These are phyloP conservation scores for Rhododendron mucronatum DNA, from an alignment of 148 eudicot genomes.

Conservation along the genomic window DNA sequence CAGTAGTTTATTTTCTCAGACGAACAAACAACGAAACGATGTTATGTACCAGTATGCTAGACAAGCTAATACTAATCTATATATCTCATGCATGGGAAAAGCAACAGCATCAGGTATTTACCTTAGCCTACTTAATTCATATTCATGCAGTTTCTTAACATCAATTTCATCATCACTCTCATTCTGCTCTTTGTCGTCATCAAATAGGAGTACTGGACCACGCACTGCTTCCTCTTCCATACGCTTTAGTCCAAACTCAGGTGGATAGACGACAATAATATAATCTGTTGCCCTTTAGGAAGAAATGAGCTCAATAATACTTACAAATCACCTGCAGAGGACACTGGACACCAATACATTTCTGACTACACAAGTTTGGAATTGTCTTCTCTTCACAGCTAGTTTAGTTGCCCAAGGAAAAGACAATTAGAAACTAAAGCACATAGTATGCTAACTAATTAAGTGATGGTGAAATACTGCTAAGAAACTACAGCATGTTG, in stretches of 20 bases:
- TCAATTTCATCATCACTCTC: conserved; percentile 54
- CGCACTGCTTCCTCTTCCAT: conserved; percentile 90
- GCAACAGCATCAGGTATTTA: conserved; percentile 15
- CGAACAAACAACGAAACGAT: no score
- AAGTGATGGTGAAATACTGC: neutral
- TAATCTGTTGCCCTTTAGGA: conserved; percentile 66
- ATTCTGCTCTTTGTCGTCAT: conserved; percentile 37
- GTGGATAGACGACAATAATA: conserved; percentile 86
- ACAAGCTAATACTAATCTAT: no score
- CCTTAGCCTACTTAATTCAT: conserved; percentile 92
- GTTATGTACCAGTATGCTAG: no score
- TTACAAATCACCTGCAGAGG: conserved; percentile 54
- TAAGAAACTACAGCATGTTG: neutral
- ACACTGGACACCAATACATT: no score
- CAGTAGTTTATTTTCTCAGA: no score
- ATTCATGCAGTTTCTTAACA: conserved; percentile 68
- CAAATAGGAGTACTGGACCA: conserved; percentile 83
- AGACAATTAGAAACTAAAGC: neutral
- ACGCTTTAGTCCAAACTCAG: conserved; percentile 88
- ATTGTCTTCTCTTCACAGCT: neutral
- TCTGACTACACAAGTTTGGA: neutral
- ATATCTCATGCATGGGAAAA: no score
- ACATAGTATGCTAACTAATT: neutral
- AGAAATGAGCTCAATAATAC: conserved; percentile 74
- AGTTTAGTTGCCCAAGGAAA: neutral